Evolutionary conservation across 2,329 filamentous ascomycete species (phyloP), one percentile per base, ranked within the genome.

Genomic region (Parasarocladium wereldwijsianum): DNA sequence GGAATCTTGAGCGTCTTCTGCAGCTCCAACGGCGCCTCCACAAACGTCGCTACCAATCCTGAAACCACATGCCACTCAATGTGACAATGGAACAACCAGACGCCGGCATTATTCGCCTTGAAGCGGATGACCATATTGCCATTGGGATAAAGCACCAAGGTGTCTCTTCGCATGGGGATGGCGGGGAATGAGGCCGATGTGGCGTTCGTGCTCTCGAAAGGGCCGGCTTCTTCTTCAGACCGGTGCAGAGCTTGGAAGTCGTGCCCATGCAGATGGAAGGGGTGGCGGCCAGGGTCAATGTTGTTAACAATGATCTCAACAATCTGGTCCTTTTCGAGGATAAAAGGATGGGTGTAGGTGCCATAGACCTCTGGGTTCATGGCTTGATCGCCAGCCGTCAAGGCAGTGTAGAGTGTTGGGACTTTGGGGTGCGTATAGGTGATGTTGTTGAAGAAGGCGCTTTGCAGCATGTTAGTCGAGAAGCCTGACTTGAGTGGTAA

Each of bases 301-400:
- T 85, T 87, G 58, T 85, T 82, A n/a, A 87, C 57, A 12, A 84
- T 54, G 29, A 87, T 64, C 45, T 86, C 73, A 17, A 86, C 68
- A n/a, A 82, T 60, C 35, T 75, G 60, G 33, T 66, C 68, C 37
- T 76, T 67, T 17, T 73, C 58, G 9, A 92, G 64, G 3, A 92
- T 62, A 40, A 83, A 67, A 2, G 73, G 53, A 41, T 81, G 65
- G 0, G 76, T 73, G 47, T 69, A 70, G 12, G 61, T 57, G 17
- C 79, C 78, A 44, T 85, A 85, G 4, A 84, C 55, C 2, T 47
- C 38, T 0, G 72, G 58, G 36, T 82, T 61, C 2, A 58, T 60
- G 10, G 71, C 67, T 12, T 63, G 54, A 29, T 80, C 54, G 11
- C 70, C 71, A 2, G 71, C 54, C 0, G 70, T 72, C 4, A 92